These are phyloP conservation scores for Citrus unshiu DNA, from an alignment of 345 rosid genomes.

Conservation along the genomic window DNA sequence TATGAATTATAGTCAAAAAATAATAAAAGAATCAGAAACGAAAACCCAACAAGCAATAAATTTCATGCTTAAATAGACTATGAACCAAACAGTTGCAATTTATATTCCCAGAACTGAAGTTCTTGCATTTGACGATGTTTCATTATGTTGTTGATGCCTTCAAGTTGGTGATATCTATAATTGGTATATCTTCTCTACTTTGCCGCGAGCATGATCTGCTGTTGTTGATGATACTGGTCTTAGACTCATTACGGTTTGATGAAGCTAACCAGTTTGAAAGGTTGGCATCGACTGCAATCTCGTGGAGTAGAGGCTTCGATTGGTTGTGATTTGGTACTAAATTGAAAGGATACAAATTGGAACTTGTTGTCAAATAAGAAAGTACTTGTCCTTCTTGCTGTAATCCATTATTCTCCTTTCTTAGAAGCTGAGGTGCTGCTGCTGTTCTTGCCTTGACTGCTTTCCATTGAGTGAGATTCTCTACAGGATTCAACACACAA, in stretches of 20 bases:
- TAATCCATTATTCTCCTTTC: conserved; percentile 53
- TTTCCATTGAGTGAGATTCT: conserved; percentile 81
- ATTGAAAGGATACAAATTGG: conserved; percentile 2
- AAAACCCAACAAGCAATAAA: conserved; percentile 19
- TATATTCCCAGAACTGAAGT: too few species aligned
- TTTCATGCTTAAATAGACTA: too few species aligned
- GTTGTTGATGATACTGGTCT: conserved; percentile 11
- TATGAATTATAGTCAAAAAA: too few species aligned
- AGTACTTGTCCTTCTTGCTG: conserved; percentile 20
- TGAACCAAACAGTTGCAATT: too few species aligned
- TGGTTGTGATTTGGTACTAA: conserved; percentile 16
- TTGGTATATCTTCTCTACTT: conserved; percentile 24
- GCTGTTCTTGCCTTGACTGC: conserved; percentile 61
- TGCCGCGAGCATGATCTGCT: conserved; percentile 21
- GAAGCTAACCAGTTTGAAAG: conserved; percentile 69
- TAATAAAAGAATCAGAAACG: conserved; percentile 30
- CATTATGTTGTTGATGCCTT: conserved; percentile 1
- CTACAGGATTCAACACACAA: conserved; percentile 74
- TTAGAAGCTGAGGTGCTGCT: conserved; percentile 21
- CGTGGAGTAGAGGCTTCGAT: not conserved
- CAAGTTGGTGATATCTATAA: conserved; percentile 43
- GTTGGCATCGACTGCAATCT: conserved; percentile 62
- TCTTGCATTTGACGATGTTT: too few species aligned
- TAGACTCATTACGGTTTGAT: conserved; percentile 10
- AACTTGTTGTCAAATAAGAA: conserved; percentile 4